Base-by-base conservation (phyloP, 208 protist species). In the Leishmania mexicana region DNA sequence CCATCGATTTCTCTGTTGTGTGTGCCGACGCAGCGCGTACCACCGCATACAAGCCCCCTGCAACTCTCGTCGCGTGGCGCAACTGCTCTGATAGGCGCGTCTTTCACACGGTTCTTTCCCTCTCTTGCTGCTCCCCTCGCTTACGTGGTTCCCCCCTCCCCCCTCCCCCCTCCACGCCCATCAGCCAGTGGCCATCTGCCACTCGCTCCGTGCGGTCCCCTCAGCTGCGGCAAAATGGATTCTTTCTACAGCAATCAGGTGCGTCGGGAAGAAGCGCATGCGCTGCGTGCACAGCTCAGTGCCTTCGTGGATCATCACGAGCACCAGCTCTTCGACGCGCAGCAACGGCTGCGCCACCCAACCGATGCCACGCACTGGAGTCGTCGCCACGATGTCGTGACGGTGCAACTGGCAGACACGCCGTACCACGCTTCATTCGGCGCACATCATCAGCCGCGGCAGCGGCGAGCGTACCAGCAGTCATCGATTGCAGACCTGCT, bases 281-380 rank as follows among this genome's bases (percentile, higher is more conserved):
- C 76, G 24, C 75, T 85, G 10, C 81, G 76, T 13, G 62, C 81
- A n/a, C 76, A 67, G 38, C 81, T 94, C 83, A 60, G 85, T 81
- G 19, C 75, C 72, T 91, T 94, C 54, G 89, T 92, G 2, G 75
- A 85, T 5, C 76, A 73, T 11, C 91, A 94, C 83, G 91, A 94
- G 68, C 88, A 89, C 67, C 81, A 83, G 64, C 84, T 94, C 28
- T 76, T 93, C 60, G 87, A 92, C 35, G 81, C 87, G 58, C 85
- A 92, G 84, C 89, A 91, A n/a, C 80, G 72, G 35, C 86, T 94
- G 53, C 74, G 83, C 65, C 79, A 85, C 62, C 87, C 86, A 13
- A 89, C 85, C 68, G 91, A 93, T 60, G 86, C 85, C 17, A 92
- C 86, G 40, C 21, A 87, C 79, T 94, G 91, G 91, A 82, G 89